Evolutionary conservation across 108 stramenopile species (phyloP).

Genomic region (Skeletonema menzelii): DNA sequence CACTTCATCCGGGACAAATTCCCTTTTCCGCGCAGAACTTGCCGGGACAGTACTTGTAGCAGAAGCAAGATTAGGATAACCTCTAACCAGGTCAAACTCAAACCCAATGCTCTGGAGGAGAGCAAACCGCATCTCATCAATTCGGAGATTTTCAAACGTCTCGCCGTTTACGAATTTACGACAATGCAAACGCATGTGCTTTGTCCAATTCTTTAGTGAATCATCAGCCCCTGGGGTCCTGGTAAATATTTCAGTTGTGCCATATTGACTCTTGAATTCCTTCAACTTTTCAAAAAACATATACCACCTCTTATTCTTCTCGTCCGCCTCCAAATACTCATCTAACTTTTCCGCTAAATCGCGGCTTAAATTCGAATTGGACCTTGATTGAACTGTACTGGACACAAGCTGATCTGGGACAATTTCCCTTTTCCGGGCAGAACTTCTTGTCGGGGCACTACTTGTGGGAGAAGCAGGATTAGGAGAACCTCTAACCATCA

Average conservation of each 20-base stretch:
- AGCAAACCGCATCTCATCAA: background rate
- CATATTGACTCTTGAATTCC: slow-evolving; percentile 5
- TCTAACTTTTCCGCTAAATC: background rate
- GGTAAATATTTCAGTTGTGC: background rate
- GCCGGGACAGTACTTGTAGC: too few relatives aligned
- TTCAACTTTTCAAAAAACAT: slow-evolving; percentile 1
- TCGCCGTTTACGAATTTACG: background rate
- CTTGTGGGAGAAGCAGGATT: background rate
- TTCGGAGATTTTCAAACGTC: background rate
- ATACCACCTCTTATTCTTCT: background rate
- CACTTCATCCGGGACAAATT: background rate
- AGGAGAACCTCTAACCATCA: background rate
- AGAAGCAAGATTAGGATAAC: background rate
- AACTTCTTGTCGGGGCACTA: background rate
- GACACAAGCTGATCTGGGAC: too few relatives aligned
- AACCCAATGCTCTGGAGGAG: slow-evolving; percentile 1
- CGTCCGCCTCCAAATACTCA: background rate
- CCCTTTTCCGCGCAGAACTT: background rate
- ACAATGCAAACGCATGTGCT: background rate
- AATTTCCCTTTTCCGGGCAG: too few relatives aligned
- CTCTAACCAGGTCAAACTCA: background rate
- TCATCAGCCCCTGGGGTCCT: background rate
- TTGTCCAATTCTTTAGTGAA: background rate
- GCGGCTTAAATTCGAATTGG: too few relatives aligned
- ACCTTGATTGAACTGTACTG: background rate